Evolutionary conservation across 106 monocot genomes (phyloP).

Genomic region (Allium sativum): DNA sequence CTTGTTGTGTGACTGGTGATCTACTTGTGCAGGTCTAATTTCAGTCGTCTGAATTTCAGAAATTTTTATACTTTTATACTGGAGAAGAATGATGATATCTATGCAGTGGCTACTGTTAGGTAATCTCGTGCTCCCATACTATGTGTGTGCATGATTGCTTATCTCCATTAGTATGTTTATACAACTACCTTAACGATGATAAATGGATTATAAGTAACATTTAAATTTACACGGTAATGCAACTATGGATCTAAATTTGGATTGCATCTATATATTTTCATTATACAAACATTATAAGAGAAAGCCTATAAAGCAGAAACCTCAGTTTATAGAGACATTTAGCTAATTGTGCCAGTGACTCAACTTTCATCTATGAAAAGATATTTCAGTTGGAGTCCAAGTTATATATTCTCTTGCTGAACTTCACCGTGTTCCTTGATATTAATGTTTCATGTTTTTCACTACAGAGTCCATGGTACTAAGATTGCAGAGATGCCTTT

Average conservation of each 20-base stretch:
- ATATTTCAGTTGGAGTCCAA: too few species aligned
- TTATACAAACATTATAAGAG: too few species aligned
- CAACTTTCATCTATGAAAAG: too few species aligned
- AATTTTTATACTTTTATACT: constrained; percentile 85
- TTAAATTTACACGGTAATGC: too few species aligned
- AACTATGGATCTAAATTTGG: too few species aligned
- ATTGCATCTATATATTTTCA: too few species aligned
- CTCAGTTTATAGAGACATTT: too few species aligned
- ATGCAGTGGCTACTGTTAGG: constrained; percentile 81
- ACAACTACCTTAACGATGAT: neutral
- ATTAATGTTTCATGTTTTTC: neutral
- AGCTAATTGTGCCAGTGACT: too few species aligned
- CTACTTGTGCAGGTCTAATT: constrained; percentile 68
- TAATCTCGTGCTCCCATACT: constrained; percentile 8
- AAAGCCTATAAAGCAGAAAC: too few species aligned
- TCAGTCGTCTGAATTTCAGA: constrained; percentile 58
- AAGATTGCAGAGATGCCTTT: constrained; percentile 89
- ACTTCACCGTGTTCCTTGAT: neutral
- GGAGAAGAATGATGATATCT: constrained; percentile 79
- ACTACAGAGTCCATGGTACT: constrained; percentile 61
- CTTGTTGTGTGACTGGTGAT: too few species aligned
- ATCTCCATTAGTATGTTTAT: neutral
- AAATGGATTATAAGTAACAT: too few species aligned
- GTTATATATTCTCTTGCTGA: too few species aligned
- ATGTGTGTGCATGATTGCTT: neutral